phyloP scores from a whole-genome alignment of 1,139 yeast genomes.

The Geotrichum candidum region DNA sequence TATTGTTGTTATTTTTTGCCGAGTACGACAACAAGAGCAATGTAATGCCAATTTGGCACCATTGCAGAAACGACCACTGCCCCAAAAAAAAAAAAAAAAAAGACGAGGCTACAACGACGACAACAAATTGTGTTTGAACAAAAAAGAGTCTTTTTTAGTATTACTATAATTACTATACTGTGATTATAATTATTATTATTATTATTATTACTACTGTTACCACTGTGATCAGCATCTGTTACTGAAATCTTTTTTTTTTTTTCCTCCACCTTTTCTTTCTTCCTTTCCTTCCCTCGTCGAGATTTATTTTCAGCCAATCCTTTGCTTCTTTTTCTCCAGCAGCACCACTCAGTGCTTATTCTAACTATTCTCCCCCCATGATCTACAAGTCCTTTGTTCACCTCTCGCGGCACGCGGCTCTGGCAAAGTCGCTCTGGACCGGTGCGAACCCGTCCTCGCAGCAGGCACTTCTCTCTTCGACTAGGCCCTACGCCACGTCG shows the following conservation, averaged over 20 bases:
- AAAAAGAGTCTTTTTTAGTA: not conserved
- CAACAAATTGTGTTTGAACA: not conserved
- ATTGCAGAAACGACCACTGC: too few relatives aligned
- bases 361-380: conserved; percentile 20
- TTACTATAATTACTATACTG: too few relatives aligned
- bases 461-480: conserved; percentile 33
- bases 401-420: conserved; percentile 34
- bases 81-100: too few relatives aligned
- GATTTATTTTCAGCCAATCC: conserved; percentile 6
- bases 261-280: not conserved
- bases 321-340: not conserved
- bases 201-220: too few relatives aligned
- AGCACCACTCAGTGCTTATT: not conserved
- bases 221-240: not conserved
- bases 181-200: too few relatives aligned
- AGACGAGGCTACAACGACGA: not conserved
- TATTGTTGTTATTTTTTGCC: not conserved
- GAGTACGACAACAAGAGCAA: not conserved
- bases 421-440: conserved; percentile 34
- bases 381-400: conserved; percentile 36
- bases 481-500: conserved; percentile 9
- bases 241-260: not conserved
- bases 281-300: not conserved
- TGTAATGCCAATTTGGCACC: too few relatives aligned
- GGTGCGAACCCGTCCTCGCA: conserved; percentile 24